Evolutionary conservation across 2,329 filamentous ascomycete species (phyloP), one percentile per base, ranked within the genome.

Genomic region (Fusarium torreyae): DNA sequence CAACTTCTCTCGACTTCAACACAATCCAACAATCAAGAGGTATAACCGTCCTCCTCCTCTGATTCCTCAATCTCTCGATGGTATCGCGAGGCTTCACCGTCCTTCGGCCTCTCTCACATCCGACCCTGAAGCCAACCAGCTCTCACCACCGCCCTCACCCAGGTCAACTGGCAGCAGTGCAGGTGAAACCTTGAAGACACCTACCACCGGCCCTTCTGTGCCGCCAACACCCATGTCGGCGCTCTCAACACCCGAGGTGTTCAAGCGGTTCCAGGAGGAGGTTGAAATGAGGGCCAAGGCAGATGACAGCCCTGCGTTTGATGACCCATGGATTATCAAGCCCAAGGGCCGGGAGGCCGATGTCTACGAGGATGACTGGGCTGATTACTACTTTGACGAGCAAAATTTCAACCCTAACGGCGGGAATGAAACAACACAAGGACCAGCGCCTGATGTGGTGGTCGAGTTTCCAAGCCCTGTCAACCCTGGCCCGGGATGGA

Each of bases 311-410:
- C 63, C 66, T 26, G 44, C 57, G 9, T 68, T 68, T 17, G 66
- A 62, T 17, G 66, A 68, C 28, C 66, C 66, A 3, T 68, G 66
- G 63, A 57, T 43, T 56, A 44, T 46, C 46, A 62, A 46, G 33
- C 24, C 43, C 36, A 56, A 40, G 14, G 33, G 51, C 14, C 48
- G 53, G 6, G 66, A 61, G 31, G 59, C 53, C 17, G 68, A 72
- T 13, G 63, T 75, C 3, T 75, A 74, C 31, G 72, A 77, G 9
- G 69, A 74, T n/a, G 68, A 73, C 5, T 77, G 75, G 76, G 74
- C 73, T 2, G 76, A 77, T 31, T 77, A 78, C 20, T 78, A 78
- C 49, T 77, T 78, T 63, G 75, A 77, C 26, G 56, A 75, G 28
- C 60, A 63, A 13, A 72, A 74, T n/a, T 74, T 67, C 39, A 54